Base-by-base conservation (phyloP, 768 basidiomycete species). In the Dictyophora rubrovolvata region DNA sequence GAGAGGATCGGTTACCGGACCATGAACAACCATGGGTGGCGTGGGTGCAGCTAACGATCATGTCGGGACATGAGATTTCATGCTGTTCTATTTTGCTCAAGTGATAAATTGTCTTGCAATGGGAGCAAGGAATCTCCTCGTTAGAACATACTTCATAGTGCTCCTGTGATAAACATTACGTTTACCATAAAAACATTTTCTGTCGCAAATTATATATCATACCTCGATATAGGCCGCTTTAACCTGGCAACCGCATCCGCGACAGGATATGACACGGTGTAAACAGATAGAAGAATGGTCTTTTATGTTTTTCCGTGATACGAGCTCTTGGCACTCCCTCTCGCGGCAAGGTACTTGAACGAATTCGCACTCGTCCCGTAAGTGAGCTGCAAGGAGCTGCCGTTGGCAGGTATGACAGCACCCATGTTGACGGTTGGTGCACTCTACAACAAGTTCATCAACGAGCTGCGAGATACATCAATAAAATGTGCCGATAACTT, bases 381-480 rank as follows among this genome's bases (percentile, higher is more conserved):
- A 68, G 67, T 93, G 90, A 0, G 74, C 63, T 7, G 76, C 71
- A n/a, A 89, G 69, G 22, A 82, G 69, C 65, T 87, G 86, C 33
- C 90, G 73, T 66, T 93, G 84, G 60, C 79, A 82, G 2, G 78
- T 81, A 68, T 82, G 70, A 5, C 67, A 63, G 65, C 89, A 92
- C 10, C 89, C 89, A 1, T 75, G 73, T 16, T 66, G 62, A 21
- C 75, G 74, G 60, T 87, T 75, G 7, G 81, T 76, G 69, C 90
- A 93, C 68, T 85, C 81, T 0, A 92, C 88, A 14, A 78, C 48
- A 48, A 93, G 76, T 72, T 93, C 90, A 62, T 92, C 89, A 48
- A 91, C 90, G 55, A 93, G 79, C 89, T 92, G 63, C 35, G 14
- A 42, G 17, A 18, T 22, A n/a, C 18, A 52, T 64, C 53, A 66